Conservation (phyloP, 441 rosid genomes). For the Adansonia grandidieri region DNA sequence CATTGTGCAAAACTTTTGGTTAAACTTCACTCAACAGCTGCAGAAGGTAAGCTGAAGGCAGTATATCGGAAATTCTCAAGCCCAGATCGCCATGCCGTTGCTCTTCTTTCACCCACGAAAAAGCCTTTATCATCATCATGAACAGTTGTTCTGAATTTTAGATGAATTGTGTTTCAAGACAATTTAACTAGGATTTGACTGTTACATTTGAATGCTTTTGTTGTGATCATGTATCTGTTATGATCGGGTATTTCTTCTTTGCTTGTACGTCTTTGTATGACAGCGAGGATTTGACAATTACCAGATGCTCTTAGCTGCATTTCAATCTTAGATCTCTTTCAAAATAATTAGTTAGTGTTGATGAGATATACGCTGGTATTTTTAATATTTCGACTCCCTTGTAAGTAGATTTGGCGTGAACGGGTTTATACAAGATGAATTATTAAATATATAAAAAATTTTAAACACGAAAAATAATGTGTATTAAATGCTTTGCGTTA, state of each 20-base stretch:
- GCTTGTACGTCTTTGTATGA: no score
- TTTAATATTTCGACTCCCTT: no score
- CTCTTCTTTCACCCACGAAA: constrained; percentile 45
- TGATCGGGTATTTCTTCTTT: background rate
- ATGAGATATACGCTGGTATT: no score
- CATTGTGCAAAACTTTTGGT: constrained; percentile 47
- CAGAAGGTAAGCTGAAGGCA: constrained; percentile 48
- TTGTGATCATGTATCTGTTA: constrained; percentile 5
- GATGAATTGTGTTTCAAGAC: background rate
- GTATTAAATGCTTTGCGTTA: no score
- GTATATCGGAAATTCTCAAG: constrained; percentile 45
- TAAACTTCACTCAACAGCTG: constrained; percentile 41
- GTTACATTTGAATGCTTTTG: background rate
- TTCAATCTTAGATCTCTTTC: no score
- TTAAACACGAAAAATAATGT: no score
- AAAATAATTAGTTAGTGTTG: no score
- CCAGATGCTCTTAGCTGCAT: no score
- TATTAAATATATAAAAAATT: no score
- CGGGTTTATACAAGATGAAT: no score
- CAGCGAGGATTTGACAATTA: no score
- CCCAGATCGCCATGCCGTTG: constrained; percentile 46
- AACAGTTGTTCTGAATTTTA: background rate
- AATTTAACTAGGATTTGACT: background rate
- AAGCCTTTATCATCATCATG: constrained; percentile 25
- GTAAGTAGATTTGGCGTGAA: no score